A percentile compares a stretch with the other conserved stretches of the same genome.
Evolutionary conservation across 2,329 filamentous ascomycete species (phyloP).

Genomic region (Fusarium sp.): DNA sequence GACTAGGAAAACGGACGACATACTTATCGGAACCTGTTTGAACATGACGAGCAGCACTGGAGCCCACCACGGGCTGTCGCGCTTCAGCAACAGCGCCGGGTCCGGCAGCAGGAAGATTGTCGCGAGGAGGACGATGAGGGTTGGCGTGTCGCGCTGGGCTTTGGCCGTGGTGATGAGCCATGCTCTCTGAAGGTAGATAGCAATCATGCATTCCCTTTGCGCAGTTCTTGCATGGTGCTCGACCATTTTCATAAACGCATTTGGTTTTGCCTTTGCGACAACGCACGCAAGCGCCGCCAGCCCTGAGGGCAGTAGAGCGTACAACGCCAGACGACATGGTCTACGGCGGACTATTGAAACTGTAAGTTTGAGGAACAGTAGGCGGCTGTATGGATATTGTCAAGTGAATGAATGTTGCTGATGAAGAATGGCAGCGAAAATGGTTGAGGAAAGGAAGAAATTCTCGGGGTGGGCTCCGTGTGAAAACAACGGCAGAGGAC

Average conservation of each 20-base stretch:
- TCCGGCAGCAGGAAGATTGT: slow-evolving; percentile 66
- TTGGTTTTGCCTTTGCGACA: slow-evolving; percentile 75
- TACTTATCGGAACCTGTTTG: slow-evolving; percentile 67
- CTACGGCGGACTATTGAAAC: not conserved
- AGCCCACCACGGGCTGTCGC: slow-evolving; percentile 58
- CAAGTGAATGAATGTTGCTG: slow-evolving; percentile 12
- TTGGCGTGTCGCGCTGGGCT: slow-evolving; percentile 64
- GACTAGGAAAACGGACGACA: slow-evolving; percentile 50
- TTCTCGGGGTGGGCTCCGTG: slow-evolving; percentile 38
- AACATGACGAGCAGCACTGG: slow-evolving; percentile 61
- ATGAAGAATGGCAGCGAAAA: slow-evolving; percentile 15
- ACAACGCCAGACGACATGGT: slow-evolving; percentile 63
- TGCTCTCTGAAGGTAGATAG: slow-evolving; percentile 71
- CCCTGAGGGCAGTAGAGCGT: slow-evolving; percentile 70
- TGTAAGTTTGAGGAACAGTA: not conserved
- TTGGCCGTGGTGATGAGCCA: slow-evolving; percentile 70
- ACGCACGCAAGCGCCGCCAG: slow-evolving; percentile 71
- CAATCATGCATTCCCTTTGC: slow-evolving; percentile 74
- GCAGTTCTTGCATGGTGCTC: slow-evolving; percentile 73
- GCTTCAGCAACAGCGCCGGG: slow-evolving; percentile 59
- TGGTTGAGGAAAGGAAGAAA: slow-evolving; percentile 30
- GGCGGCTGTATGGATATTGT: not conserved
- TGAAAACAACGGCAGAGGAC: slow-evolving; percentile 38
- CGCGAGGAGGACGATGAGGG: slow-evolving; percentile 64
- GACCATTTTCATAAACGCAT: slow-evolving; percentile 72